Base-by-base conservation (phyloP, 768 basidiomycete genomes). In the Pleurotus djamor region DNA sequence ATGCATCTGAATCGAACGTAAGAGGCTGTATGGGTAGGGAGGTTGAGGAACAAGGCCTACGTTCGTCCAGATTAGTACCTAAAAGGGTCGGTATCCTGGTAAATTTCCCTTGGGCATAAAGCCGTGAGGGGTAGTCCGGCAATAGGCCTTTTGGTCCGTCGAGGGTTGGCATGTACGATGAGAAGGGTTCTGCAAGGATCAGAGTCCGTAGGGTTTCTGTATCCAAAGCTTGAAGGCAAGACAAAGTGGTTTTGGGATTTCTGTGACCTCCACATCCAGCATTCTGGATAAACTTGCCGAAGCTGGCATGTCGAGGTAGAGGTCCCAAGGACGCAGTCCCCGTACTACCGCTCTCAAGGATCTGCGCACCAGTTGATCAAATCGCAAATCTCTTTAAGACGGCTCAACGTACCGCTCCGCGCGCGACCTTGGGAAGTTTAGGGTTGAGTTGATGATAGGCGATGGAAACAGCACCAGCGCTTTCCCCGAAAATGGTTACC, bases 401-500 rank as follows among this genome's bases (percentile, higher is more conserved):
- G 38, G 38, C n/a, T 41, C 38, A 73, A 47, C 74, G 48, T 64
- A 74, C 75, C 0, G 66, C 74, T 14, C 67, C 72, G 59, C 74
- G 59, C 3, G 69, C 74, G n/a, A 72, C 61, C 16, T 59, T 52
- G 7, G 50, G 44, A 21, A 78, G 41, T 1, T 65, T 60, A 3
- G 73, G 67, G 58, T 73, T 69, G 32, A 79, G 61, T 57, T 69
- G 72, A 2, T 76, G 72, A 59, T 75, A 61, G 0, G 73, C 65
- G 17, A 75, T 76, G 65, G 72, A 72, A 32, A 79, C 76, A 2
- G 81, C 72, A 0, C 83, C 83, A 0, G 82, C 82, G n/a, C 74
- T 77, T 62, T 82, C 72, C 4, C 82, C 82, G 52, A 77, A 76
- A 5, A 76, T 66, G 0, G 79, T 82, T 1, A 83, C 78, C 72